Evolutionary conservation across 495 filamentous ascomycete species (phyloP).

Genomic region (Schizothecium vesticola): DNA sequence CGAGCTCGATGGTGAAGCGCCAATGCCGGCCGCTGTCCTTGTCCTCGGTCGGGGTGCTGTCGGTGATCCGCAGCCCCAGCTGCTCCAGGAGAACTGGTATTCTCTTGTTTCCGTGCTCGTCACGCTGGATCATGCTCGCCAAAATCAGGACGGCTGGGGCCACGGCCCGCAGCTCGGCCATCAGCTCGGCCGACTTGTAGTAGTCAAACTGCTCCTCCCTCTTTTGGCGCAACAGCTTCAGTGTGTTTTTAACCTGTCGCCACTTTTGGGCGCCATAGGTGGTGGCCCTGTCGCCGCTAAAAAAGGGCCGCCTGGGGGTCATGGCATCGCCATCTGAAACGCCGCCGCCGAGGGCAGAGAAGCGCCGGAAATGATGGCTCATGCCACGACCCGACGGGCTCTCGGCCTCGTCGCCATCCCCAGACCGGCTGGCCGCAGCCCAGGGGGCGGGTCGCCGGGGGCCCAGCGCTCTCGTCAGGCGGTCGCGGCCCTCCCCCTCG

Average conservation of each 20-base stretch:
- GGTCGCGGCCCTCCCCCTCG: constrained; percentile 82
- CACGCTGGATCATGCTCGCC: constrained; percentile 93
- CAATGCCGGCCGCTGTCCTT: constrained; percentile 71
- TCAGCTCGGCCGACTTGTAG: constrained; percentile 90
- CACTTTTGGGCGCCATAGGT: constrained; percentile 81
- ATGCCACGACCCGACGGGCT: constrained; percentile 53
- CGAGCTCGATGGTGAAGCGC: constrained; percentile 84
- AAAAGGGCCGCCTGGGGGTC: constrained; percentile 45
- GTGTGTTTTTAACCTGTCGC: constrained; percentile 75
- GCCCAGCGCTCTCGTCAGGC: constrained; percentile 52
- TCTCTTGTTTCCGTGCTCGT: constrained; percentile 90
- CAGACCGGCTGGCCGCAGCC: constrained; percentile 33
- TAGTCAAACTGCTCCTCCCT: constrained; percentile 86
- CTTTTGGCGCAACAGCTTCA: constrained; percentile 77
- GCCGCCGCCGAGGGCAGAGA: constrained; percentile 66
- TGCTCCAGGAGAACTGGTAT: constrained; percentile 95
- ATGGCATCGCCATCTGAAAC: constrained; percentile 49
- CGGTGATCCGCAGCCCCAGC: constrained; percentile 78
- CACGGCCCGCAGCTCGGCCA: constrained; percentile 90
- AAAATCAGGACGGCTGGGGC: constrained; percentile 87
- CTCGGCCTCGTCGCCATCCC: constrained; percentile 38
- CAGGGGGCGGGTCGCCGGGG: constrained; percentile 51
- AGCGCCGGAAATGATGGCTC: constrained; percentile 65
- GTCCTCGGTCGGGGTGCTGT: constrained; percentile 61
- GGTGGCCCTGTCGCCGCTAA: constrained; percentile 59